Conservation (phyloP, 768 basidiomycete genomes). For the Boletus tomentosulus region DNA sequence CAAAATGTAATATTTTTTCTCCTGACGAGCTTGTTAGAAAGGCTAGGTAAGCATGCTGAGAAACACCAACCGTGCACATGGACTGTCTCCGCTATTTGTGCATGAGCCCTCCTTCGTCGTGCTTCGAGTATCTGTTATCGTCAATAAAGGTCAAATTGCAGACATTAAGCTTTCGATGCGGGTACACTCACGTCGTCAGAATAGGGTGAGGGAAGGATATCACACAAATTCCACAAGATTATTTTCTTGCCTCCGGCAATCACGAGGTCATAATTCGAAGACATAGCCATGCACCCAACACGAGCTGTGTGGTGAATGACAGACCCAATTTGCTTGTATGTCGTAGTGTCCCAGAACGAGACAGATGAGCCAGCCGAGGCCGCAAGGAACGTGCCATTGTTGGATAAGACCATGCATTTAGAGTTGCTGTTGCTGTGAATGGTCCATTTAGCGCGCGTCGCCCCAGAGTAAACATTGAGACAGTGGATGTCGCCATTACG, state of each 20-base stretch:
- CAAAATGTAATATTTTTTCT: background rate
- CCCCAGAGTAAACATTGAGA: background rate
- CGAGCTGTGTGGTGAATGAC: background rate
- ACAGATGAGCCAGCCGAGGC: background rate
- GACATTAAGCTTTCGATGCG: background rate
- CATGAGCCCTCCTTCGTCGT: background rate
- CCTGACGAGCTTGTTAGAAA: background rate
- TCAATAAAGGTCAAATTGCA: background rate
- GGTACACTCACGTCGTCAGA: background rate
- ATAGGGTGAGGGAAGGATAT: background rate
- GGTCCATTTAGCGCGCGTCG: background rate
- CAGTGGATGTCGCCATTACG: background rate
- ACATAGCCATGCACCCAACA: background rate
- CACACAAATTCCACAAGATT: background rate
- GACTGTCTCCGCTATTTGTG: background rate
- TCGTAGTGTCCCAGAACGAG: conserved; percentile 6
- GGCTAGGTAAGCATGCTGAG: background rate
- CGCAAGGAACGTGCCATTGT: background rate
- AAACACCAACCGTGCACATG: background rate
- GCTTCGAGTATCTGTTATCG: background rate
- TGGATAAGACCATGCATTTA: background rate
- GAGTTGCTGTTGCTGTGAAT: background rate
- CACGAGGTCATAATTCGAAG: background rate
- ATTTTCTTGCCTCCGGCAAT: background rate
- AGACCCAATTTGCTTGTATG: background rate